phyloP scores from a whole-genome alignment of 2,329 filamentous ascomycete species.

The Trichoderma cornu-damae region DNA sequence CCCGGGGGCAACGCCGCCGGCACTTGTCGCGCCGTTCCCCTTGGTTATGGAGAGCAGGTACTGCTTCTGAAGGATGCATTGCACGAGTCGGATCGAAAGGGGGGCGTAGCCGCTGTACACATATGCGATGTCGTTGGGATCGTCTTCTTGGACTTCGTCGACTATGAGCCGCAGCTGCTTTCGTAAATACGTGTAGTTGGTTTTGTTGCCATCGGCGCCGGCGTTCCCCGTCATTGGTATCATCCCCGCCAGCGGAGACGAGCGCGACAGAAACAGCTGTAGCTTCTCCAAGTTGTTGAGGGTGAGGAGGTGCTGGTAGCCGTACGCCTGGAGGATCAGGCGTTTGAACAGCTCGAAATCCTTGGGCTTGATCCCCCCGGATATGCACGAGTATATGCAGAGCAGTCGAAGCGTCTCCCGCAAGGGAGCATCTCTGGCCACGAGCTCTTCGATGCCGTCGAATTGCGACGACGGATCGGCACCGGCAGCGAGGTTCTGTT shows the following conservation, averaged over 20 bases:
- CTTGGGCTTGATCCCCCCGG: constrained; percentile 79
- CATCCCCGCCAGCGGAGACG: constrained; percentile 72
- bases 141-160: constrained; percentile 92
- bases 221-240: constrained; percentile 62
- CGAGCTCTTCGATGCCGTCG: constrained; percentile 89
- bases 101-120: constrained; percentile 97
- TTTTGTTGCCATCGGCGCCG: constrained; percentile 60
- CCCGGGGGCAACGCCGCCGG: constrained; percentile 35
- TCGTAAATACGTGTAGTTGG: constrained; percentile 84
- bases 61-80: constrained; percentile 88
- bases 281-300: constrained; percentile 84
- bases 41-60: constrained; percentile 68
- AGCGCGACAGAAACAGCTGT: constrained; percentile 73
- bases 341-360: constrained; percentile 88
- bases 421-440: constrained; percentile 76
- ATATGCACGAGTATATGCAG: constrained; percentile 86
- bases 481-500: constrained; percentile 90
- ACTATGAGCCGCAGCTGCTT: constrained; percentile 85
- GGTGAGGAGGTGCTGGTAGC: constrained; percentile 89
- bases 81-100: constrained; percentile 82
- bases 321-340: constrained; percentile 85
- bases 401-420: constrained; percentile 77
- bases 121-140: constrained; percentile 93
- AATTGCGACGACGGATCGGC: constrained; percentile 85
- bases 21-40: constrained; percentile 45